Evolutionary conservation across 2,329 filamentous ascomycete species (phyloP).

Genomic region (Trichoderma sp.): DNA sequence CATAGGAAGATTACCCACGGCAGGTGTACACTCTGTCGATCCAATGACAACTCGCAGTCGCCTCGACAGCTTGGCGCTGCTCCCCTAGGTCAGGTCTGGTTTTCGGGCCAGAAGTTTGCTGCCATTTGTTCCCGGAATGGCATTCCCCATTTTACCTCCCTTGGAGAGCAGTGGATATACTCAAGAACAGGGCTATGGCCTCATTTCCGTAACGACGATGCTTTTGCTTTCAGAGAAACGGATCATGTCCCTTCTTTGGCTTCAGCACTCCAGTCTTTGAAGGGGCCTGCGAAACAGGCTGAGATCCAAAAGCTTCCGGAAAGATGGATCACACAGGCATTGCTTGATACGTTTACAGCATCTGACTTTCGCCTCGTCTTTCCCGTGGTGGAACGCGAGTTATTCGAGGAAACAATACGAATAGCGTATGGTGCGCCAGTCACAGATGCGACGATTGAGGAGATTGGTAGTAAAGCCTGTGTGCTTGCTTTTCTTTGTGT

Average conservation of each 20-base stretch:
- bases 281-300: background rate
- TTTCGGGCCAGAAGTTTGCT: constrained; percentile 49
- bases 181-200: constrained; percentile 42
- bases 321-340: constrained; percentile 30
- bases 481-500: constrained; percentile 51
- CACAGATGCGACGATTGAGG: constrained; percentile 27
- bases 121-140: constrained; percentile 49
- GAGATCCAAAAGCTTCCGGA: constrained; percentile 38
- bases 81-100: constrained; percentile 43
- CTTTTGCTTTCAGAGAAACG: background rate
- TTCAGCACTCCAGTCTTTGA: background rate
- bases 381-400: constrained; percentile 48
- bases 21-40: background rate
- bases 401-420: constrained; percentile 49
- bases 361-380: constrained; percentile 48
- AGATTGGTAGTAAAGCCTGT: constrained; percentile 45
- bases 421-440: constrained; percentile 43
- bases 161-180: constrained; percentile 51
- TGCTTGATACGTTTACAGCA: constrained; percentile 30
- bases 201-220: constrained; percentile 25
- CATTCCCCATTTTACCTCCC: constrained; percentile 50
- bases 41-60: background rate
- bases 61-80: constrained; percentile 3
- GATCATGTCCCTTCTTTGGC: background rate
- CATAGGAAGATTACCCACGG: background rate